Evolutionary conservation across 805 yeast species (phyloP).

Genomic region (Komagataella populi): DNA sequence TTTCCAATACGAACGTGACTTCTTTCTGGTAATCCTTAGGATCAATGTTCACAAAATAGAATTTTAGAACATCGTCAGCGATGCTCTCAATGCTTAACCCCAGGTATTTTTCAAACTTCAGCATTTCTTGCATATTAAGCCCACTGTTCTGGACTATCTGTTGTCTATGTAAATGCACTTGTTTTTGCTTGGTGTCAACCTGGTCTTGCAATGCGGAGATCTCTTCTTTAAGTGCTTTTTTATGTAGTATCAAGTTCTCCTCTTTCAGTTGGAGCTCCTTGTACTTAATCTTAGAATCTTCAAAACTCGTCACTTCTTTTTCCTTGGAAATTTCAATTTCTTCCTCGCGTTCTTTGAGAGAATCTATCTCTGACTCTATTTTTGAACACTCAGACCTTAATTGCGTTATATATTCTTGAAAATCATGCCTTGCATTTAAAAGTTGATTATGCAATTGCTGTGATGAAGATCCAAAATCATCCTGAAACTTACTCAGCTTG

Average conservation of each 20-base stretch:
- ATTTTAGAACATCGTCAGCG: slow-evolving; percentile 19
- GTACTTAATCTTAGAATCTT: not conserved
- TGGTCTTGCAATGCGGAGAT: not conserved
- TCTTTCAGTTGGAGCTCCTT: not conserved
- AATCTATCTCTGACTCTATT: not conserved
- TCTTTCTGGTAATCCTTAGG: slow-evolving; percentile 27
- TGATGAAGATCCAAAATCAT: not conserved
- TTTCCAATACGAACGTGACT: slow-evolving; percentile 27
- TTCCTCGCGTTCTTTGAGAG: not conserved
- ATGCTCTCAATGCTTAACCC: slow-evolving; percentile 33
- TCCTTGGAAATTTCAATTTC: not conserved
- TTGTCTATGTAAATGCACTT: slow-evolving; percentile 6
- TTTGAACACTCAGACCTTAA: not conserved
- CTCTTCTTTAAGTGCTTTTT: not conserved
- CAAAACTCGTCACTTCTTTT: not conserved
- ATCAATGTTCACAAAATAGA: slow-evolving; percentile 32
- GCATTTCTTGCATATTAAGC: slow-evolving; percentile 25
- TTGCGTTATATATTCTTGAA: not conserved
- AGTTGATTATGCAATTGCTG: not conserved
- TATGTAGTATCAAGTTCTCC: not conserved
- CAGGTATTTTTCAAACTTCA: slow-evolving; percentile 29
- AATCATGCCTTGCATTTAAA: not conserved
- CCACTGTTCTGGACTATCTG: slow-evolving; percentile 20
- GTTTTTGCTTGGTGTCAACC: not conserved
- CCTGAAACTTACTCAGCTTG: not conserved